These are phyloP conservation scores for Fusarium sublunatum DNA, from an alignment of 2,329 filamentous ascomycete species.

Conservation along the genomic window DNA sequence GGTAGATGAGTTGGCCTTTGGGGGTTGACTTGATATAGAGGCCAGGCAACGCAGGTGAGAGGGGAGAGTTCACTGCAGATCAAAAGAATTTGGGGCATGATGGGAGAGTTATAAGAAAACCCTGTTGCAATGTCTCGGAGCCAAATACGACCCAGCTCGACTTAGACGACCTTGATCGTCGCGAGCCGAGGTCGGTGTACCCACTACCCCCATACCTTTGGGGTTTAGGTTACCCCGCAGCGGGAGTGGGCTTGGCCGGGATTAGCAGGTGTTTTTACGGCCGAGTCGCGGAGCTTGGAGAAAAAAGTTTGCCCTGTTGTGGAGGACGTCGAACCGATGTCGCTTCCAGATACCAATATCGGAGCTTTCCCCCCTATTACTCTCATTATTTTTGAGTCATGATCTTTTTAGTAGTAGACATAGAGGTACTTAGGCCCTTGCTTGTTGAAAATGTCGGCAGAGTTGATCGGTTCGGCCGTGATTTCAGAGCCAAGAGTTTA, in stretches of 20 bases:
- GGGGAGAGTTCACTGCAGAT: conserved; percentile 23
- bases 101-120: conserved; percentile 28
- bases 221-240: conserved; percentile 32
- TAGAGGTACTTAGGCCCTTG: neutral
- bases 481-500: neutral
- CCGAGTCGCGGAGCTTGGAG: conserved; percentile 29
- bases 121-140: conserved; percentile 28
- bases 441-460: neutral
- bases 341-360: conserved; percentile 28
- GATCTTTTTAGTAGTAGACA: neutral
- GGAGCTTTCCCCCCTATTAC: conserved; percentile 4
- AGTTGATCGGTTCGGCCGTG: too few relatives aligned
- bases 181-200: conserved; percentile 39
- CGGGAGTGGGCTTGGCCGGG: conserved; percentile 25
- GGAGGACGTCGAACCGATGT: conserved; percentile 28
- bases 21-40: conserved; percentile 7
- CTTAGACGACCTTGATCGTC: conserved; percentile 1
- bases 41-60: neutral
- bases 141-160: conserved; percentile 3
- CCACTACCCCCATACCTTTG: conserved; percentile 13
- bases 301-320: conserved; percentile 10
- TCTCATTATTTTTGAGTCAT: conserved; percentile 9
- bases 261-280: conserved; percentile 21
- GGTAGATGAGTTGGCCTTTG: neutral
- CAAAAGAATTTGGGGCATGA: conserved; percentile 5